Base-by-base conservation (phyloP, 495 filamentous ascomycete species). In the Podospora pseudopauciseta region DNA sequence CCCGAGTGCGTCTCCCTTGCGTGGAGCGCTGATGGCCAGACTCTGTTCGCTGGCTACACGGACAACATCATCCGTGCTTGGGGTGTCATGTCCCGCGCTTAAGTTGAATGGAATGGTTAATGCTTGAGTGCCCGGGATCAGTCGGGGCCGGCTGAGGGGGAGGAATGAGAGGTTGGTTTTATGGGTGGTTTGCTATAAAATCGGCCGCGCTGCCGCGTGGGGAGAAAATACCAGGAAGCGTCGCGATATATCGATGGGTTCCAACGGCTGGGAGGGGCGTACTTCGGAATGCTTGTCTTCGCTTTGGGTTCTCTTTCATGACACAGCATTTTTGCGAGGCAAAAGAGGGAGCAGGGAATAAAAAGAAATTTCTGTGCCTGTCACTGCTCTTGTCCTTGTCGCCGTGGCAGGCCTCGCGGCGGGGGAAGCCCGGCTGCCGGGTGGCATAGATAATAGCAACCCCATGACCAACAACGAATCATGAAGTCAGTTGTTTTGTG, bases 61-160 rank as follows among this genome's bases (percentile, higher is more conserved):
- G 95, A 99, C 86, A 98, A 97, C 87, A 89, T 96, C 84, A 99
- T 99, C 86, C 91, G 95, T 77, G 95, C 93, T 72, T 99, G 95
- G 95, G 95, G 96, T 82, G 94, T 99, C 74, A 97, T 97, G 94
- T 88, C 85, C 68, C 78, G 86, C 71, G 85, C 84, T 78, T 88
- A 86, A 49, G 71, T 34, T 64, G 44, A 9, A 56, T 72, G 32
- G 30, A 28, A 32, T 9, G 61, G 18, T 32, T 32, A 32, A 32
- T 39, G 61, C 30, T 70, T 67, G 72, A 65, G 65, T 6, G 34
- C 58, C 65, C 60, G 67, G 67, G 61, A 18, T 63, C 61, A 39
- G 70, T 67, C 62, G 63, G 72, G 65, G 68, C 57, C 34, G 69
- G 49, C 63, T 68, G 34, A 58, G 26, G 26, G 68, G 64, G 57